phyloP scores from a whole-genome alignment of 148 eudicot species.

The Rhododendron kiyosumense region DNA sequence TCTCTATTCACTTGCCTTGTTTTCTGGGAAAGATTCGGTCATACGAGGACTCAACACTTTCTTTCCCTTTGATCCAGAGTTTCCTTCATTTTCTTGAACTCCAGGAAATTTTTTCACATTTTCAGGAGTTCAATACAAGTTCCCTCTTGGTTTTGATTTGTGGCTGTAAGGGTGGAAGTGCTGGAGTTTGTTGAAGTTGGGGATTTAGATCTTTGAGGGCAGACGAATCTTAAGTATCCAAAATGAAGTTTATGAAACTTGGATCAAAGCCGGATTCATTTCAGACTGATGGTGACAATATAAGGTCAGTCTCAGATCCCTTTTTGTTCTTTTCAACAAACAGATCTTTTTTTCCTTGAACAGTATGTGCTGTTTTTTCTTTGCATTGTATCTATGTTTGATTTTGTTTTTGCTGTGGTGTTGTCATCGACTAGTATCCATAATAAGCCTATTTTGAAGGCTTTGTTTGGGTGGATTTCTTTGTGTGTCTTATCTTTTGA shows the following conservation, averaged over 20 bases:
- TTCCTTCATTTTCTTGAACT: not conserved
- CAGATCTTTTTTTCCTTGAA: not conserved
- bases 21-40: constrained; percentile 16
- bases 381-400: constrained; percentile 11
- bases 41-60: not conserved
- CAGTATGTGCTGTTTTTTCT: not conserved
- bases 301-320: constrained; percentile 37
- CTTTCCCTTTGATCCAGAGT: not conserved
- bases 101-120: not conserved
- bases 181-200: not conserved
- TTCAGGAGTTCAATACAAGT: not conserved
- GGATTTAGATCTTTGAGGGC: constrained; percentile 9
- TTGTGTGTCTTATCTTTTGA: not conserved
- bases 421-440: not conserved
- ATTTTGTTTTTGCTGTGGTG: constrained; percentile 1
- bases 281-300: constrained; percentile 72
- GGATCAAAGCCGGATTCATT: constrained; percentile 85
- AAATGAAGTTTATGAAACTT: constrained; percentile 91
- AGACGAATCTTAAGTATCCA: constrained; percentile 11
- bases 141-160: not conserved
- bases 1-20: constrained; percentile 15
- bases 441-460: not conserved
- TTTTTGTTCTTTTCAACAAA: not conserved
- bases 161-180: constrained; percentile 11
- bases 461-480: not conserved